phyloP scores from a whole-genome alignment of 768 basidiomycete species.

The Hemileccinum rubropunctum region DNA sequence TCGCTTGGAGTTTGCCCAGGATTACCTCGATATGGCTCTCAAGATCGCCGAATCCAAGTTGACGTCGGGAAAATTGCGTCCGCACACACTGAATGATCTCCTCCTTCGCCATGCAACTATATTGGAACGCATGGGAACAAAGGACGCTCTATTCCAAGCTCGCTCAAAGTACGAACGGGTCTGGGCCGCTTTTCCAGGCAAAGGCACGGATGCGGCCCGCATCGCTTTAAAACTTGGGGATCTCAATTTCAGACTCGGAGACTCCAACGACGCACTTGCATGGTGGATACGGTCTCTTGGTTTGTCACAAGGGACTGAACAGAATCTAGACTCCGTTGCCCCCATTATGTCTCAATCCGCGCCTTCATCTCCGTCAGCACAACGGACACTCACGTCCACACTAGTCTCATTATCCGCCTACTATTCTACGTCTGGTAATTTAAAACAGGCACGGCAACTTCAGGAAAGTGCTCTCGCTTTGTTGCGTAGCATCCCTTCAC shows the following conservation, averaged over 20 bases:
- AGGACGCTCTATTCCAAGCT: slow-evolving; percentile 50
- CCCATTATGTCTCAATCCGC: slow-evolving; percentile 34
- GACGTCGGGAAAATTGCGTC: slow-evolving; percentile 40
- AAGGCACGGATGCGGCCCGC: slow-evolving; percentile 47
- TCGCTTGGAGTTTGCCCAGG: slow-evolving; percentile 51
- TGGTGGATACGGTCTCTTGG: slow-evolving; percentile 69
- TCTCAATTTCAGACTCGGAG: slow-evolving; percentile 53
- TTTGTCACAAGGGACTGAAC: slow-evolving; percentile 38
- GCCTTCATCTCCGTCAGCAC: slow-evolving; percentile 59
- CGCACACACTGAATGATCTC: slow-evolving; percentile 54
- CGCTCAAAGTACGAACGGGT: slow-evolving; percentile 55
- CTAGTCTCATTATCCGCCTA: slow-evolving; percentile 72
- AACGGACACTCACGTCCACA: slow-evolving; percentile 58
- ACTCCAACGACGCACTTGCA: slow-evolving; percentile 48
- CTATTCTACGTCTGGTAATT: slow-evolving; percentile 57
- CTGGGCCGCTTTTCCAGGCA: slow-evolving; percentile 45
- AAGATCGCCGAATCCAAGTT: slow-evolving; percentile 41
- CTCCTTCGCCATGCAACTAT: slow-evolving; percentile 51
- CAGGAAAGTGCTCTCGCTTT: slow-evolving; percentile 56
- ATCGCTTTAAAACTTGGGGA: slow-evolving; percentile 68
- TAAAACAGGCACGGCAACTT: slow-evolving; percentile 51
- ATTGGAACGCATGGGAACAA: slow-evolving; percentile 59
- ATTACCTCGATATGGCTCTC: slow-evolving; percentile 51
- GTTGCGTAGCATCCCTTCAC: slow-evolving; percentile 51
- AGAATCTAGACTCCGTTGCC: slow-evolving; percentile 14